Percentiles rank a stretch among this genome's conserved stretches.
phyloP scores from a whole-genome alignment of 257 asterid species.

The Primulina tabacum region DNA sequence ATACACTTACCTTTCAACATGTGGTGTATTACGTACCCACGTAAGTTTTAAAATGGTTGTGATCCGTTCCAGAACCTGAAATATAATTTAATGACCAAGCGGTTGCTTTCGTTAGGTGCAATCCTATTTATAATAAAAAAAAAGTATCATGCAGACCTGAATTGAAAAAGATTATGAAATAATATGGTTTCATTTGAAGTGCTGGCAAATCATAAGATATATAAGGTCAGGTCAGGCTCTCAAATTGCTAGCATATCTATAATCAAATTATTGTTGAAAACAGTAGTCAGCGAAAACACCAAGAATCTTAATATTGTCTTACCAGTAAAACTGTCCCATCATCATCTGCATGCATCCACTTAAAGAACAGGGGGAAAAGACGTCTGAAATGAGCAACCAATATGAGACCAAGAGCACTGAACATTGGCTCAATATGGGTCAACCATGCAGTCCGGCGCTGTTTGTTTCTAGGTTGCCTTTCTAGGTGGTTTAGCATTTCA shows the following conservation, averaged over 20 bases:
- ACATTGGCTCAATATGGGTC: constrained; percentile 62
- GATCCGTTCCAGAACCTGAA: constrained; percentile 74
- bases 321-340: constrained; percentile 85
- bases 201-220: background rate
- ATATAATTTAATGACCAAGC: constrained; percentile 21
- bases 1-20: constrained; percentile 54
- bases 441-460: constrained; percentile 83
- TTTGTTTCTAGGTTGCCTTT: constrained; percentile 88
- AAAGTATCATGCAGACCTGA: constrained; percentile 17
- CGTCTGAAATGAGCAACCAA: constrained; percentile 79
- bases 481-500: constrained; percentile 88
- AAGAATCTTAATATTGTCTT: constrained; percentile 26
- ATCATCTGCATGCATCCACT: constrained; percentile 93
- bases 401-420: constrained; percentile 62
- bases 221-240: background rate
- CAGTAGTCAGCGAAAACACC: background rate
- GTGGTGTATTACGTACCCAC: constrained; percentile 81
- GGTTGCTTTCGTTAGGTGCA: background rate
- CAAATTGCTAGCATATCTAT: background rate
- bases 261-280: constrained; percentile 8
- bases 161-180: background rate
- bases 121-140: constrained; percentile 4
- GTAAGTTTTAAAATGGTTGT: constrained; percentile 59
- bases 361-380: constrained; percentile 81
- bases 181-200: background rate